Evolutionary conservation across 148 eudicot genomes (phyloP), one percentile per base, ranked within the genome.

Genomic region (Pouteria glomerata): DNA sequence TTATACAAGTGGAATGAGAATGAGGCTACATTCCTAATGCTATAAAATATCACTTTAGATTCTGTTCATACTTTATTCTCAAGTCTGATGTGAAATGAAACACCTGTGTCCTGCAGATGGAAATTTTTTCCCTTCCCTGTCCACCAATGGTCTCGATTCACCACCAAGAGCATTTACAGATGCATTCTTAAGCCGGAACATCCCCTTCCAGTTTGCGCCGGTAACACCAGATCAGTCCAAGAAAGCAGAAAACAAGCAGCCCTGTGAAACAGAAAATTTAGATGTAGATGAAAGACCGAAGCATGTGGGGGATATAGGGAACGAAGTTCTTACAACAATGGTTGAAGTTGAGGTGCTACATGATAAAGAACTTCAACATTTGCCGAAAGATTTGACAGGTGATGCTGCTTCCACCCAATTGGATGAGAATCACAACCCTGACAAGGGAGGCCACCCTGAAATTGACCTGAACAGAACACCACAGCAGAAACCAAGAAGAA

Each of bases 401-500:
- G 74, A 27, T 19, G 71, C 41, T 42, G 72, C 48, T 56, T 78
- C 93, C 53, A 50, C 72, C 41, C 73, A 76, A 53, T 23, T 79
- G 50, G 77, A 74, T 57, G 88, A 81, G 86, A 84, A 76, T 81
- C 82, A 83, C 80, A 75, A 79, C 76, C 79, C 84, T 71, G 93
- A 86, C 77, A 79, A 85, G 80, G 91, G 70, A 61, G 79, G 47
- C 67, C 70, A 66, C 48, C 81, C 56, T 74, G 81, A 23, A 62
- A 73, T 68, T 72, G 90, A 88, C 56, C 80, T 82, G 73, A 85
- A 77, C 79, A 90, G 71, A 69, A 83, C 93, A 48, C 86, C 90
- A n/a, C 87, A 82, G 66, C 87, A 76, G 71, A 95, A 91, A 75
- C 76, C 83, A 50, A 84, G 91, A 63, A 87, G 89, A 68, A 91